phyloP scores from a whole-genome alignment of 768 basidiomycete genomes.

The Lactarius quietus region DNA sequence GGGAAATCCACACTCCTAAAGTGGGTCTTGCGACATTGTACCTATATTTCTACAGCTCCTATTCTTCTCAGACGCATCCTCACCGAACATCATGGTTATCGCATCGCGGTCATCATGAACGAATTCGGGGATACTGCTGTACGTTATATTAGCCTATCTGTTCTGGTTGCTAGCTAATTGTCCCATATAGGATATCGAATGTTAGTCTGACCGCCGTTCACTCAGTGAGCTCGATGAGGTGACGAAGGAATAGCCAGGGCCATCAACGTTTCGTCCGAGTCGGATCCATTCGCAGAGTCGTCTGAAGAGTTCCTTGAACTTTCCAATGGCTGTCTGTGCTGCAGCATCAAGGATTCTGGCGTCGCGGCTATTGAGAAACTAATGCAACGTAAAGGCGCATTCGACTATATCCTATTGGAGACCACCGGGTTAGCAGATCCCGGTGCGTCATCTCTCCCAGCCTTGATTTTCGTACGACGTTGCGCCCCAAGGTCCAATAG shows the following conservation, averaged over 20 bases:
- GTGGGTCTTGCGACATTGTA: slow-evolving; percentile 39
- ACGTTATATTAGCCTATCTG: slow-evolving; percentile 29
- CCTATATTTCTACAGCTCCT: background rate
- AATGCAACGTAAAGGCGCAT: slow-evolving; percentile 79
- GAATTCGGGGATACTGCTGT: slow-evolving; percentile 96
- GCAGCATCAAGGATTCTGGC: slow-evolving; percentile 93
- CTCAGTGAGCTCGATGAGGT: background rate
- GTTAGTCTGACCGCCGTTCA: slow-evolving; percentile 39
- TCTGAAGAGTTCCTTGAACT: slow-evolving; percentile 89
- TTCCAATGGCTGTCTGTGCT: slow-evolving; percentile 97
- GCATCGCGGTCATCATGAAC: slow-evolving; percentile 98
- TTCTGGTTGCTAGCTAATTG: slow-evolving; percentile 25
- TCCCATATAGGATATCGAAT: slow-evolving; percentile 78
- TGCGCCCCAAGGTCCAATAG: slow-evolving; percentile 62
- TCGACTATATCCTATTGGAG: slow-evolving; percentile 95
- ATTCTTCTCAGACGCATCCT: slow-evolving; percentile 65
- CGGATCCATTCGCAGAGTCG: slow-evolving; percentile 57
- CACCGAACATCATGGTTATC: slow-evolving; percentile 89
- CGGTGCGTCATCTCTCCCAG: slow-evolving; percentile 42
- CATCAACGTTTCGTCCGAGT: slow-evolving; percentile 72
- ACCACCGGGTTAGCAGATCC: slow-evolving; percentile 97
- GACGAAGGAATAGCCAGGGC: slow-evolving; percentile 58
- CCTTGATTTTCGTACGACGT: background rate
- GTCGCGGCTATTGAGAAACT: slow-evolving; percentile 91
- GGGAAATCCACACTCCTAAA: slow-evolving; percentile 92